Percentiles rank a stretch among this genome's conserved stretches.
Conservation (phyloP, 192 early-diverging fungal genomes). For the Entomortierella lignicola region DNA sequence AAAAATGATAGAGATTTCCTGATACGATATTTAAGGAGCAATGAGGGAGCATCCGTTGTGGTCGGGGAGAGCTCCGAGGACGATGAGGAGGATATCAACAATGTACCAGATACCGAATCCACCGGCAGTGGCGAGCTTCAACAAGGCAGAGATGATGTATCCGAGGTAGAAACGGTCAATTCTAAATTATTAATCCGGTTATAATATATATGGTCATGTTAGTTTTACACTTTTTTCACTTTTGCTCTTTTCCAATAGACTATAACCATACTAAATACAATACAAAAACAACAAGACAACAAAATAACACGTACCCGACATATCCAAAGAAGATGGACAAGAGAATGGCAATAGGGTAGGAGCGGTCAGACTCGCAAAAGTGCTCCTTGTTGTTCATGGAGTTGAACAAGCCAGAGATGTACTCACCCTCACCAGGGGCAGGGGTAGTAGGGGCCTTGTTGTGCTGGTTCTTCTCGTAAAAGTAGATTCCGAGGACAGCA, state of each 20-base stretch:
- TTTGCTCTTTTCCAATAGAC: too few relatives aligned
- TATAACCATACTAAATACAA: background rate
- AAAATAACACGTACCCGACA: slow-evolving; percentile 53
- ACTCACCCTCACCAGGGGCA: slow-evolving; percentile 21
- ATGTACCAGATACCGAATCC: slow-evolving; percentile 63
- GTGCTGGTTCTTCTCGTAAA: slow-evolving; percentile 36
- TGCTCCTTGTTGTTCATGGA: slow-evolving; percentile 22
- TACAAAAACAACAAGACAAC: background rate
- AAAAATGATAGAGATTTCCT: too few relatives aligned
- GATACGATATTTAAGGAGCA: slow-evolving; percentile 14
- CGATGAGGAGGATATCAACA: slow-evolving; percentile 55
- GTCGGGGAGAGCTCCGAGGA: slow-evolving; percentile 55
- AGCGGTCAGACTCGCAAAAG: slow-evolving; percentile 62
- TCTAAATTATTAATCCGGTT: slow-evolving; percentile 26
- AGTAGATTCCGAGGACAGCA: slow-evolving; percentile 42
- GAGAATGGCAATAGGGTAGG: slow-evolving; percentile 61
- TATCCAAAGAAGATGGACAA: slow-evolving; percentile 66
- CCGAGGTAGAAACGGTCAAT: slow-evolving; percentile 70
- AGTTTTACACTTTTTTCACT: background rate
- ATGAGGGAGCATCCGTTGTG: slow-evolving; percentile 53
- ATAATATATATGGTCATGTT: background rate
- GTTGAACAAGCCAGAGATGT: slow-evolving; percentile 1
- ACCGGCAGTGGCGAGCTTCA: slow-evolving; percentile 62
- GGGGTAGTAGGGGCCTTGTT: slow-evolving; percentile 5
- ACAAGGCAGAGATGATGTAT: slow-evolving; percentile 59